A percentile compares a stretch with the other conserved stretches of the same genome.
These are phyloP conservation scores for Trypanosoma cruzi DNA, from an alignment of 208 protist species.

Conservation along the genomic window DNA sequence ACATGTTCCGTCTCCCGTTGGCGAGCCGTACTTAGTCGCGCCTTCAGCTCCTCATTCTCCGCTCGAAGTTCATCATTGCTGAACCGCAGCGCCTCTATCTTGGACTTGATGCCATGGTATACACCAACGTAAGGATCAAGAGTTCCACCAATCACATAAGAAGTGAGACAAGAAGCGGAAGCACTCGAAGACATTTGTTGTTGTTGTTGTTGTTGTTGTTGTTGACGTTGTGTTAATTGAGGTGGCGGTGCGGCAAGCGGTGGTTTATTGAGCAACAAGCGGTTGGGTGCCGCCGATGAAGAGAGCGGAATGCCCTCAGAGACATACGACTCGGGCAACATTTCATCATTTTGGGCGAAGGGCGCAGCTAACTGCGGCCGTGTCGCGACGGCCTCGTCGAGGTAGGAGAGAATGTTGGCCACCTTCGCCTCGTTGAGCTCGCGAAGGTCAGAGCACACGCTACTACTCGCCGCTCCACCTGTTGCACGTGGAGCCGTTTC, in stretches of 20 bases:
- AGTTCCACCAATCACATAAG: conserved; percentile 23
- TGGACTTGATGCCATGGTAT: conserved; percentile 83
- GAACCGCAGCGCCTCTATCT: conserved; percentile 75
- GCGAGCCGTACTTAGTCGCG: conserved; percentile 41
- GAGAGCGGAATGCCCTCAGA: conserved; percentile 11
- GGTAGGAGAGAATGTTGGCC: conserved; percentile 83
- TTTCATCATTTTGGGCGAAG: neutral
- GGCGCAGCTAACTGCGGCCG: conserved; percentile 1
- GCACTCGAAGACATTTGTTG: conserved; percentile 19
- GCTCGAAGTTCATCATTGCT: conserved; percentile 71
- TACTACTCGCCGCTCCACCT: conserved; percentile 20
- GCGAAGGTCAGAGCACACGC: conserved; percentile 75
- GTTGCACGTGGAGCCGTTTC: neutral
- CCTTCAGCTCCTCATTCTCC: conserved; percentile 70
- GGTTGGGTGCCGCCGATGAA: conserved; percentile 1
- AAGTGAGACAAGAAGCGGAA: conserved; percentile 27
- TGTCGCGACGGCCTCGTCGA: conserved; percentile 46
- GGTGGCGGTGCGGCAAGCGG: conserved; percentile 9
- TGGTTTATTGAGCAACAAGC: neutral
- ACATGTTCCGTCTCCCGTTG: conserved; percentile 38
- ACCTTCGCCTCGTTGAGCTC: conserved; percentile 91
- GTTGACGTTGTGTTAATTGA: too few relatives aligned
- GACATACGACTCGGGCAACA: neutral
- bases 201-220: neutral
- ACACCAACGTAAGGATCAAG: conserved; percentile 51